Percentiles rank a stretch among this genome's conserved stretches.
Conservation (phyloP, 805 yeast genomes). For the Candida xyloterini region DNA sequence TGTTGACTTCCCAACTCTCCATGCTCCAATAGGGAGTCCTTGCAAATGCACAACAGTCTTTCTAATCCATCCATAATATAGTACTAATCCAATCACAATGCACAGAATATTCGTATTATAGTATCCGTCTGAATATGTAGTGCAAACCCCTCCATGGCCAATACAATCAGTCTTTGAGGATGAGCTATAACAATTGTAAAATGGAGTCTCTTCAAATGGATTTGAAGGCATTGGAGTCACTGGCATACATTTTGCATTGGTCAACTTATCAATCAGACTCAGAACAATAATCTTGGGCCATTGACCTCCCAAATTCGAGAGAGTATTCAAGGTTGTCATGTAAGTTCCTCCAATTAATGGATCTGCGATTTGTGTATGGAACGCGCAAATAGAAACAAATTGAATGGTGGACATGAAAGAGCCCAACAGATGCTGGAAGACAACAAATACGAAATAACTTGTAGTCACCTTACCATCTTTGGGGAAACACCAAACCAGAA, state of each 20-base stretch:
- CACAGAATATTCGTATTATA: constrained; percentile 74
- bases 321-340: constrained; percentile 92
- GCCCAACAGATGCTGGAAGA: constrained; percentile 77
- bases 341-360: constrained; percentile 96
- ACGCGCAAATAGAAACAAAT: constrained; percentile 90
- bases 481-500: constrained; percentile 74
- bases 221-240: constrained; percentile 13
- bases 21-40: constrained; percentile 64
- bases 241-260: constrained; percentile 58
- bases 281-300: constrained; percentile 92
- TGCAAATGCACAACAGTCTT: constrained; percentile 64
- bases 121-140: constrained; percentile 71
- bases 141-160: constrained; percentile 53
- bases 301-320: constrained; percentile 92
- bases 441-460: constrained; percentile 64
- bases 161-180: constrained; percentile 48
- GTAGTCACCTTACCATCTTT: constrained; percentile 42
- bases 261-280: constrained; percentile 74
- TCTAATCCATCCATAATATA: constrained; percentile 66
- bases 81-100: constrained; percentile 57
- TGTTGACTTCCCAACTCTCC: constrained; percentile 55
- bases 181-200: constrained; percentile 30
- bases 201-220: constrained; percentile 25
- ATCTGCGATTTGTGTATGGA: constrained; percentile 93
- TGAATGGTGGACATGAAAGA: constrained; percentile 94